Percentiles rank a stretch among this genome's conserved stretches.
phyloP scores from a whole-genome alignment of 2,329 filamentous ascomycete species.

The Pseudogymnoascus sp. region DNA sequence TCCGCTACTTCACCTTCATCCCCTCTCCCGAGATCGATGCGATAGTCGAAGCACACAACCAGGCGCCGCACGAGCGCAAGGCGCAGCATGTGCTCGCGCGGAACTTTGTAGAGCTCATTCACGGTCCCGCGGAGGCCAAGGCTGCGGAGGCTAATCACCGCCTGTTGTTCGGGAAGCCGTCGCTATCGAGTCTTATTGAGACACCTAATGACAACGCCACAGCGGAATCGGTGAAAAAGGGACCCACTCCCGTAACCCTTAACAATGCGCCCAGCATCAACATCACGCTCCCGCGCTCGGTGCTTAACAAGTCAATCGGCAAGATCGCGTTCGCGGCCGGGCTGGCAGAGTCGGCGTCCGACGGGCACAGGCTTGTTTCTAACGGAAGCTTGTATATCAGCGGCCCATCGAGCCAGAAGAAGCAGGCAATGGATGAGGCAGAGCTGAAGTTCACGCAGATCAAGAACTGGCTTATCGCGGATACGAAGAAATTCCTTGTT shows the following conservation, averaged over 20 bases:
- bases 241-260: slow-evolving; percentile 18
- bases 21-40: slow-evolving; percentile 58
- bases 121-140: slow-evolving; percentile 58
- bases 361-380: slow-evolving; percentile 49
- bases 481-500: slow-evolving; percentile 53
- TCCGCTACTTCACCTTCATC: slow-evolving; percentile 87
- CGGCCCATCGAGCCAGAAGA: slow-evolving; percentile 37
- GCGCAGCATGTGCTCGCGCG: slow-evolving; percentile 78
- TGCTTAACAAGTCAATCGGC: slow-evolving; percentile 49
- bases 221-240: not conserved
- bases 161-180: slow-evolving; percentile 37
- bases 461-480: slow-evolving; percentile 47
- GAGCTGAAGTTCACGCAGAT: slow-evolving; percentile 54
- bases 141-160: slow-evolving; percentile 50
- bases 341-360: slow-evolving; percentile 45
- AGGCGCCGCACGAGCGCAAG: slow-evolving; percentile 60
- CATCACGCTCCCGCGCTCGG: slow-evolving; percentile 49
- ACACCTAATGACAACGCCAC: slow-evolving; percentile 9
- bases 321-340: slow-evolving; percentile 53
- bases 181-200: slow-evolving; percentile 3
- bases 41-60: slow-evolving; percentile 58
- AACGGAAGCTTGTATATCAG: slow-evolving; percentile 53
- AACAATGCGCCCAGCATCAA: slow-evolving; percentile 45
- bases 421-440: slow-evolving; percentile 37
- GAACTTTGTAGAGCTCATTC: slow-evolving; percentile 73